phyloP scores from a whole-genome alignment of 2,329 filamentous ascomycete genomes.

The Colletotrichum agaves region DNA sequence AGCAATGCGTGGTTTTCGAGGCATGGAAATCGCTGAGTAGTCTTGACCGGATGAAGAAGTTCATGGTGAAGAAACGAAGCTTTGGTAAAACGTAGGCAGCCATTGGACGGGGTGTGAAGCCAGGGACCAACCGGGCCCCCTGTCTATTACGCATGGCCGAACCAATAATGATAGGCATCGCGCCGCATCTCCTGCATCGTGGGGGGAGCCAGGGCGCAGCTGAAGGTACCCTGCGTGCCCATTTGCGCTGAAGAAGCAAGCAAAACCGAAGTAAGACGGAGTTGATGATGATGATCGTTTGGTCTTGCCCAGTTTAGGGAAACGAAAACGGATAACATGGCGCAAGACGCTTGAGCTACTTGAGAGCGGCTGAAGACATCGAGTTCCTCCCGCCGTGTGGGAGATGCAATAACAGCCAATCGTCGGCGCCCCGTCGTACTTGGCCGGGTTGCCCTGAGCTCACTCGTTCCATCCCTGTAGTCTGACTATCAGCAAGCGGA shows the following conservation, averaged over 20 bases:
- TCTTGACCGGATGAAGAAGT: conserved; percentile 25
- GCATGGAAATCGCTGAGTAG: conserved; percentile 1
- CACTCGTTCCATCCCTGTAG: conserved; percentile 1
- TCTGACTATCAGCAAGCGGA: neutral
- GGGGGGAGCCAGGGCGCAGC: conserved; percentile 31
- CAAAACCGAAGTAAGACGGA: neutral
- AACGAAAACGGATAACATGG: neutral
- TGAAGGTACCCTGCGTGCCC: conserved; percentile 32
- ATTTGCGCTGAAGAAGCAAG: neutral
- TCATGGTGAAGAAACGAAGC: conserved; percentile 14
- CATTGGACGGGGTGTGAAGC: conserved; percentile 30
- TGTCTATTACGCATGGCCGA: conserved; percentile 16
- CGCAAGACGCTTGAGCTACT: neutral
- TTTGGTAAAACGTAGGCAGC: conserved; percentile 15
- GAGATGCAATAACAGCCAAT: conserved; percentile 18
- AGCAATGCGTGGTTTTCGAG: conserved; percentile 22
- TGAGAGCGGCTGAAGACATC: conserved; percentile 8
- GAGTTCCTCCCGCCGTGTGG: neutral
- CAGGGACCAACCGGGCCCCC: conserved; percentile 10
- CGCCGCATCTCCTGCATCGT: conserved; percentile 23
- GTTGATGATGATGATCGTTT: neutral
- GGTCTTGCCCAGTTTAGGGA: neutral
- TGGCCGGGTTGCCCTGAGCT: neutral
- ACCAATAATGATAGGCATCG: conserved; percentile 32
- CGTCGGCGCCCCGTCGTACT: neutral